Evolutionary conservation across 2,329 filamentous ascomycete genomes (phyloP), one percentile per base, ranked within the genome.

Genomic region (Colletotrichum lentis): DNA sequence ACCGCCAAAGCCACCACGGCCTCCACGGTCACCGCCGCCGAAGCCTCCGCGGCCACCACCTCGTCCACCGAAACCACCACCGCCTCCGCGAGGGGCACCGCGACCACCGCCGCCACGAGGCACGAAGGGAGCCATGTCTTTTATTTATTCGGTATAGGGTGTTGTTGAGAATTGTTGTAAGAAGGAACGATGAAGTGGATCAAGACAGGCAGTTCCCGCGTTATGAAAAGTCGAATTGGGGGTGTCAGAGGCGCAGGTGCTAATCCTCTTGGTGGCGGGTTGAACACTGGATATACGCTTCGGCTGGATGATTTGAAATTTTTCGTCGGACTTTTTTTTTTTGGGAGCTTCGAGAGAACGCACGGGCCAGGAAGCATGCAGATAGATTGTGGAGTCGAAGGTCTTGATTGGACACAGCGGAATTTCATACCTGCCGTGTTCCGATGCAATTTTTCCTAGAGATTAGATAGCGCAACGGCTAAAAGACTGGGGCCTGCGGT

Each of bases 21-120:
- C 76, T 70, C 76, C 75, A 63, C 73, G 74, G 64, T 76, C 75
- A 59, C 78, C 76, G 69, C 78, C 76, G 70, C 80, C 80, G 31
- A 69, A 71, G 70, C 79, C 79, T 70, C 59, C 59, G 8, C 59
- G 59, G 59, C 64, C 69, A 71, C 69, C 65, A 47, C 63, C 57
- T 37, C 70, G 71, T 72, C 75, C 74, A 59, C 73, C 71, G 50
- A 69, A 70, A 71, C 70, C 77, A 71, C 76, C 77, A 67, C 77
- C 77, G 66, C 77, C 73, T 76, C 57, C 44, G 69, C 78, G 52
- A 37, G 52, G 52, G n/a, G 52, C 77, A 60, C 75, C 76, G 47
- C 74, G 72, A 60, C 46, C 44, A 60, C 57, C 57, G 58, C 73
- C 72, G 49, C 72, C 75, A 69, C 75, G 72, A 62, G 74, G 69